Conservation (phyloP, 2,329 filamentous ascomycete species). For the Colletotrichum sp. region DNA sequence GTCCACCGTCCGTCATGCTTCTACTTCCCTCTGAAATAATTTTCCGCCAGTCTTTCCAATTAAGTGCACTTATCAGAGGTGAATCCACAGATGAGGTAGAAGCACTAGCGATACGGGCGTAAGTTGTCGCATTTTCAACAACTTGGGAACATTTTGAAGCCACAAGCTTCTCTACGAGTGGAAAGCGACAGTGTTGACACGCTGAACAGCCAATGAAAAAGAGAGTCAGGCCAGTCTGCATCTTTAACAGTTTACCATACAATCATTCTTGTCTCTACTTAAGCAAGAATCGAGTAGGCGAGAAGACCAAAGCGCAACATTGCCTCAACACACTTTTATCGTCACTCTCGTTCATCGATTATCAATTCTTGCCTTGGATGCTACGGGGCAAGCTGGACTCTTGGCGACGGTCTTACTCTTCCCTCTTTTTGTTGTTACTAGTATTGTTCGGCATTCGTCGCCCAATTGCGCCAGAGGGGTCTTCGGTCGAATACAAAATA, state of each 20-base stretch:
- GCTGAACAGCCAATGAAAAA: background rate
- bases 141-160: background rate
- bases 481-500: background rate
- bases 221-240: background rate
- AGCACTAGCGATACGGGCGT: background rate
- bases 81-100: background rate
- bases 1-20: background rate
- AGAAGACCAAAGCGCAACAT: background rate
- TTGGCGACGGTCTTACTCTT: background rate
- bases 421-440: background rate
- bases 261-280: background rate
- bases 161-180: background rate
- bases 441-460: background rate
- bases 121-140: background rate
- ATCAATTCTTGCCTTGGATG: background rate
- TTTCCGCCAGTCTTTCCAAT: background rate
- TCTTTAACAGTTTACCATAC: background rate
- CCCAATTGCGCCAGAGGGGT: background rate
- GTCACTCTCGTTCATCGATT: background rate
- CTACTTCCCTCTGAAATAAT: background rate
- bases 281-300: background rate
- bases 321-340: background rate
- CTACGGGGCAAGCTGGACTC: background rate
- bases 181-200: background rate
- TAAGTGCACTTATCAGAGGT: background rate